Conservation (phyloP, 2,329 filamentous ascomycete species). For the Paecilomyces sp. region DNA sequence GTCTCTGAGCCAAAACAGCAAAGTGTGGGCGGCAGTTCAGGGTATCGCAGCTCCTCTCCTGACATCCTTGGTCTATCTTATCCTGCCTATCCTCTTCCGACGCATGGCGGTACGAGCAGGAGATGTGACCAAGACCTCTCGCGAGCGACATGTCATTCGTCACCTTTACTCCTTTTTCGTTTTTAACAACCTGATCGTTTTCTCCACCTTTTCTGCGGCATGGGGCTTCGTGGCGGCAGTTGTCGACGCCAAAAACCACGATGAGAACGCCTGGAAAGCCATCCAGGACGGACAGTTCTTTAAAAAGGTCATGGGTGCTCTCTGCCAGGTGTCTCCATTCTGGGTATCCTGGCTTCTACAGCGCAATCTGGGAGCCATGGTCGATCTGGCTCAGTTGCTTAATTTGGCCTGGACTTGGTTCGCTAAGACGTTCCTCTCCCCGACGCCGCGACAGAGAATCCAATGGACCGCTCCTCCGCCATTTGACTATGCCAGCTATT, state of each 20-base stretch:
- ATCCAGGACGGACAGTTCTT: constrained; percentile 60
- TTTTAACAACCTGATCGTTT: constrained; percentile 93
- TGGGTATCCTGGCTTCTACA: constrained; percentile 94
- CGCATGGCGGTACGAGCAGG: constrained; percentile 75
- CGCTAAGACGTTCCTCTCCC: constrained; percentile 73
- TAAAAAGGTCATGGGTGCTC: constrained; percentile 57
- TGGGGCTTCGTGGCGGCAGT: constrained; percentile 67
- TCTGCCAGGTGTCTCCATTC: constrained; percentile 79
- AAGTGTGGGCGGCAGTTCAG: constrained; percentile 79
- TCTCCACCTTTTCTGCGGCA: constrained; percentile 80
- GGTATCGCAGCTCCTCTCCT: constrained; percentile 85
- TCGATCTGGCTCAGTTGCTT: constrained; percentile 85
- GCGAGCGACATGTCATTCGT: constrained; percentile 82
- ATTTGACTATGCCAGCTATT: constrained; percentile 94
- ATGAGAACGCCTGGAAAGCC: constrained; percentile 60
- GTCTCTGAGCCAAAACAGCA: constrained; percentile 55
- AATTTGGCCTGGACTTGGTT: constrained; percentile 79
- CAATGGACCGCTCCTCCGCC: constrained; percentile 85
- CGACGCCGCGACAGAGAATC: constrained; percentile 85
- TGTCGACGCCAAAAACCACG: constrained; percentile 49
- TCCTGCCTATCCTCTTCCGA: constrained; percentile 86
- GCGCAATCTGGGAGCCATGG: constrained; percentile 84
- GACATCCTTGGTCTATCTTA: constrained; percentile 78
- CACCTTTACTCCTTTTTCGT: constrained; percentile 95
- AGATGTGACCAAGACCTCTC: constrained; percentile 83